Percentiles rank a stretch among this genome's conserved stretches.
phyloP scores from a whole-genome alignment of 139 green algal species.

The Chlorella vulgaris region DNA sequence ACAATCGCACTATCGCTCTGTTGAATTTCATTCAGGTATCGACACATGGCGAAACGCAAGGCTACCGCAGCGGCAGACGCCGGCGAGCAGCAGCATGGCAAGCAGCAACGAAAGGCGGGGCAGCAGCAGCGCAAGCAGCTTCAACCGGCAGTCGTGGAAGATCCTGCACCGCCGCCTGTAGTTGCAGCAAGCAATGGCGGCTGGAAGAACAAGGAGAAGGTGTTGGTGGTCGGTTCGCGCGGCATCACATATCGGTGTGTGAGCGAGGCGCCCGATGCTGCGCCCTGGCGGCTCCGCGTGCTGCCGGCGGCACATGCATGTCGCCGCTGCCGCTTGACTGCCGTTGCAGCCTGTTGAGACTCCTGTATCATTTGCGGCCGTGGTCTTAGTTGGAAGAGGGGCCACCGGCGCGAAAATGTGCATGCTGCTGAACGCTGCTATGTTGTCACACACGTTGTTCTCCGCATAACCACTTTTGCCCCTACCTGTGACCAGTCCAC shows the following conservation, averaged over 20 bases:
- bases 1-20: too few relatives aligned
- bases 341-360: neutral
- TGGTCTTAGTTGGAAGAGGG: too few relatives aligned
- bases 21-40: too few relatives aligned
- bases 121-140: neutral
- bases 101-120: neutral
- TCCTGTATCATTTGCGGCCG: neutral
- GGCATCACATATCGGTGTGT: slow-evolving; percentile 79
- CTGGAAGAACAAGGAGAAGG: slow-evolving; percentile 90
- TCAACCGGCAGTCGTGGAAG: neutral
- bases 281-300: neutral
- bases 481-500: too few relatives aligned
- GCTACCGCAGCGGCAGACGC: neutral
- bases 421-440: neutral
- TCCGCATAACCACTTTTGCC: too few relatives aligned
- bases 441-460: neutral
- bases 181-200: neutral
- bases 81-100: neutral
- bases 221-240: slow-evolving; percentile 82
- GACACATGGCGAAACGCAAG: slow-evolving; percentile 28
- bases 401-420: neutral
- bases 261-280: neutral
- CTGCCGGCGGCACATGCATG: neutral
- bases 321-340: neutral
- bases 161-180: neutral